Conservation (phyloP, 805 yeast species). For the Limtongia smithiae region DNA sequence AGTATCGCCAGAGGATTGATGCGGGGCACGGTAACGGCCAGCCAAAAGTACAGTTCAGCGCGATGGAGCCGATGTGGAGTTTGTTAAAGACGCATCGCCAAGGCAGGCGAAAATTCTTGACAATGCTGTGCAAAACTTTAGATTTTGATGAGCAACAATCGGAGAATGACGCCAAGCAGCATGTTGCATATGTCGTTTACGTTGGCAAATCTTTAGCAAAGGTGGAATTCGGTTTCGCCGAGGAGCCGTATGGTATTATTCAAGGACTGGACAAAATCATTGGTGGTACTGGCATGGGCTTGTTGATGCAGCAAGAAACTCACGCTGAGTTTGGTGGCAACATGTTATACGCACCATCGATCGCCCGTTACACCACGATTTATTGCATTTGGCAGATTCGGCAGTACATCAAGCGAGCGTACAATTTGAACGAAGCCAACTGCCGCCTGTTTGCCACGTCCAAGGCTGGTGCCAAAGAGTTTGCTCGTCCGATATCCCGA, state of each 20-base stretch:
- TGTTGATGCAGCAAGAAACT: constrained; percentile 14
- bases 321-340: neutral
- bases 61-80: constrained; percentile 39
- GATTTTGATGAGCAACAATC: constrained; percentile 22
- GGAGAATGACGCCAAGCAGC: constrained; percentile 37
- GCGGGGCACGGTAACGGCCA: constrained; percentile 35
- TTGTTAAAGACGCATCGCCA: constrained; percentile 31
- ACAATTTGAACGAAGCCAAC: constrained; percentile 14
- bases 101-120: constrained; percentile 44
- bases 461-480: constrained; percentile 9
- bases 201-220: constrained; percentile 43
- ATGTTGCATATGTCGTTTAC: constrained; percentile 38
- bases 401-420: constrained; percentile 13
- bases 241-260: constrained; percentile 50
- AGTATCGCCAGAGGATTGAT: constrained; percentile 40
- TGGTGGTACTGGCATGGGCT: constrained; percentile 40
- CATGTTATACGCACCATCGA: neutral
- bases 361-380: neutral
- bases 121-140: constrained; percentile 2
- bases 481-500: constrained; percentile 2
- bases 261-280: constrained; percentile 45
- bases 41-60: constrained; percentile 43
- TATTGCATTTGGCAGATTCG: constrained; percentile 15
- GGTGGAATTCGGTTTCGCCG: constrained; percentile 44
- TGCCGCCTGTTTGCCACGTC: constrained; percentile 14